phyloP scores from a whole-genome alignment of 305 asterid genomes.

The Euphrasia arctica region DNA sequence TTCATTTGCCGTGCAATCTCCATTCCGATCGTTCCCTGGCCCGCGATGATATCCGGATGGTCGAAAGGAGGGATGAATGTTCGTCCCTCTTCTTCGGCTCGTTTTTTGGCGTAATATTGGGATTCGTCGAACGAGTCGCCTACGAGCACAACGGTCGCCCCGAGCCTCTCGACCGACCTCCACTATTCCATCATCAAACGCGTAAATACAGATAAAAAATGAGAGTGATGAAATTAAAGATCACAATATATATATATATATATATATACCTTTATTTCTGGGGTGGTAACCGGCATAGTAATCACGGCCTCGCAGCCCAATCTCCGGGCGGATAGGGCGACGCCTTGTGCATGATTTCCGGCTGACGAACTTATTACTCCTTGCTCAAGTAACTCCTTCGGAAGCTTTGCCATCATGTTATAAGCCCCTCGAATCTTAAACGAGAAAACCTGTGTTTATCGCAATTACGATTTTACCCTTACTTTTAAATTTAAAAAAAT shows the following conservation, averaged over 20 bases:
- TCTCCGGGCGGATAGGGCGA: constrained; percentile 76
- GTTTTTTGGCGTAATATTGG: constrained; percentile 73
- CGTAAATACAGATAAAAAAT: background rate
- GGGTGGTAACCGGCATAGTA: constrained; percentile 94
- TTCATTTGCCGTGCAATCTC: constrained; percentile 77
- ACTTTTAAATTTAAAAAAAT: no score
- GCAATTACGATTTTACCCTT: no score
- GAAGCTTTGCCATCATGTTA: constrained; percentile 94
- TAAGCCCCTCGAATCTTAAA: constrained; percentile 88
- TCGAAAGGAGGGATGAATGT: constrained; percentile 92
- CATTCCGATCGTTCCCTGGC: constrained; percentile 98
- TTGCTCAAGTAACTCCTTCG: constrained; percentile 56
- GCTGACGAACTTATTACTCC: constrained; percentile 98
- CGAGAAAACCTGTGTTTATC: constrained; percentile 37
- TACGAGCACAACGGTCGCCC: constrained; percentile 80
- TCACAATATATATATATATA: background rate
- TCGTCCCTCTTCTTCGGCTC: constrained; percentile 59
- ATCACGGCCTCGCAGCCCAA: constrained; percentile 80
- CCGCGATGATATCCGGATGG: constrained; percentile 81
- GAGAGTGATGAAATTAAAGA: background rate
- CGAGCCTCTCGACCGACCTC: constrained; percentile 85
- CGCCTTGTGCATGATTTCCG: constrained; percentile 98
- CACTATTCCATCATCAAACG: constrained; percentile 45
- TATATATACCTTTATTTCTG: constrained; percentile 73
- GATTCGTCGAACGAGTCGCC: constrained; percentile 97